Base-by-base conservation (phyloP, 2,329 filamentous ascomycete species). In the Xylariales sp. region DNA sequence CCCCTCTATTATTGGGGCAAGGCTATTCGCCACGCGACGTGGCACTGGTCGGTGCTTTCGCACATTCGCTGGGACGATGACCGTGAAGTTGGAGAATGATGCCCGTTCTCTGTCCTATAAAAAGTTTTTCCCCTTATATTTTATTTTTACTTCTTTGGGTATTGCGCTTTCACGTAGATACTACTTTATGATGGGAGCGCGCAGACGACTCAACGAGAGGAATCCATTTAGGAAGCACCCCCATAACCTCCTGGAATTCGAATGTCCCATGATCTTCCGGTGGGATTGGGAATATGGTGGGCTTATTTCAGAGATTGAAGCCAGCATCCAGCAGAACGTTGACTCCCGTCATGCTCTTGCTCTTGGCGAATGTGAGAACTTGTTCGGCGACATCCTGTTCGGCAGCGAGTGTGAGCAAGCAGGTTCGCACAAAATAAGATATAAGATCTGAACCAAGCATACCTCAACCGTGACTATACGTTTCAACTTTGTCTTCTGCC, bases 401-500 rank as follows among this genome's bases (percentile, higher is more conserved):
- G 10, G 27, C 5, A 20, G 42, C 8, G 16, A 11, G 34, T 46
- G 15, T 44, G 23, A 4, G 39, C 36, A n/a, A 40, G 14, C 30
- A 35, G 7, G 15, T 34, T 12, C 18, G 16, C 41, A 19, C 35
- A 20, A 23, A n/a, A n/a, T n/a, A n/a, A n/a, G n/a, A n/a, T n/a
- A n/a, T n/a, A n/a, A n/a, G n/a, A n/a, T n/a, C n/a, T n/a, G n/a
- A n/a, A n/a, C n/a, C n/a, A n/a, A n/a, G n/a, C n/a, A n/a, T n/a
- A 66, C 57, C 56, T 80, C 70, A 16, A 76, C 71, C 0, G 72
- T 75, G 6, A 72, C 72, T 41, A 80, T 56, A 14, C 74, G 67
- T 50, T 84, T 79, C 25, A 89, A 63, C 38, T 67, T 71, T 2
- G 80, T 76, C 30, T 61, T 67, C n/a, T 79, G 61, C 41, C 69